Evolutionary conservation across 2,329 filamentous ascomycete species (phyloP), one percentile per base, ranked within the genome.

Genomic region (Zymoseptoria crescenta): DNA sequence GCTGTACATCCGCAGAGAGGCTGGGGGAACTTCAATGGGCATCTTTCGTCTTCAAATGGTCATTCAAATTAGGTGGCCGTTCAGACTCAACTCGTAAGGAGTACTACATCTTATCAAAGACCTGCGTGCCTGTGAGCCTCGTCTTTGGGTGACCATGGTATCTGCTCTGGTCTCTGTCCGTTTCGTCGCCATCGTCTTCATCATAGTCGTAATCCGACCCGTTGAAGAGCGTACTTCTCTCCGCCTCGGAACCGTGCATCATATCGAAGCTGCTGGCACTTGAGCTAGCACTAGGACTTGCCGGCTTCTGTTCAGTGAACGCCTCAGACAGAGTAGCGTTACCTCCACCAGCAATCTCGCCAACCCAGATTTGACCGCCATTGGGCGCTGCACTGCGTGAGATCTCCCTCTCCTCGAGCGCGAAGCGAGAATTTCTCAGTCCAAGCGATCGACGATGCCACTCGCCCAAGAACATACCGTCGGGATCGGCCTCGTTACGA

Each of bases 381-480:
- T 78, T 74, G 4, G 73, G 66, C 1, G 75, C 76, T 64, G 65
- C 62, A 8, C 60, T 62, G 29, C 67, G 61, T 53, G 55, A 59
- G 3, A 73, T 65, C 64, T 79, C 76, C 49, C 74, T 74, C 68
- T 81, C 79, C 58, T 76, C 72, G 13, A 80, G 69, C 51, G 73
- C 69, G 20, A 77, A 71, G 4, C 58, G 61, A 49, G 54, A 58
- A 56, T 57, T 65, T 1, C 65, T 64, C 1, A 79, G 71, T 30
- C 83, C 73, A 9, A 96, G 77, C 67, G 84, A 83, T 55, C 87
- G 81, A 28, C 88, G 81, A 74, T 96, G 91, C 93, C 93, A 99
- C 54, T 91, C 86, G 1, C 93, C 93, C 13, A 93, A 80, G 74
- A 96, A 96, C 82, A 96, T 87, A 58, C 91, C 91, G 61, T 91